These are phyloP conservation scores for Pseudogymnoascus sp. DNA, from an alignment of 2,329 filamentous ascomycete species.

Conservation along the genomic window DNA sequence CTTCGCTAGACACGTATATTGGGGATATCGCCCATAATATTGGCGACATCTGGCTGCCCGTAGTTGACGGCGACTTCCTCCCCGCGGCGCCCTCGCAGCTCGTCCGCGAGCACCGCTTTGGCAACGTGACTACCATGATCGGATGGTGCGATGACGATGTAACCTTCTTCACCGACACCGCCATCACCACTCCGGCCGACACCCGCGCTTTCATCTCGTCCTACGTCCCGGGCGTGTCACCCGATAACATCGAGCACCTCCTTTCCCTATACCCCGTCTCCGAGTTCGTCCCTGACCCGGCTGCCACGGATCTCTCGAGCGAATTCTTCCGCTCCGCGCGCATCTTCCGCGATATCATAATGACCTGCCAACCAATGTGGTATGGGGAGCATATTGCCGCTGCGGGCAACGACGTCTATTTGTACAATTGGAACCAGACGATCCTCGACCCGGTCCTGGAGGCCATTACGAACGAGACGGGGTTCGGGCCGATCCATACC, in stretches of 20 bases:
- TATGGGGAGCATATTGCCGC: slow-evolving; percentile 35
- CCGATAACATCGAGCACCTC: slow-evolving; percentile 36
- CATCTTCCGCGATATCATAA: slow-evolving; percentile 44
- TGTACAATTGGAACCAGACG: slow-evolving; percentile 47
- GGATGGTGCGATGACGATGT: slow-evolving; percentile 15
- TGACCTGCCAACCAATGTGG: slow-evolving; percentile 39
- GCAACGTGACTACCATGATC: slow-evolving; percentile 14
- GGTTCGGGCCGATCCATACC: slow-evolving; percentile 41
- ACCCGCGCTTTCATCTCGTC: slow-evolving; percentile 21
- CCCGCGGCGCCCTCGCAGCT: slow-evolving; percentile 10
- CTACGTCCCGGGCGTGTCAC: slow-evolving; percentile 17
- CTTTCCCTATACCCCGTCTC: slow-evolving; percentile 42
- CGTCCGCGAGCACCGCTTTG: slow-evolving; percentile 12
- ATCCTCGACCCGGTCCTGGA: slow-evolving; percentile 39
- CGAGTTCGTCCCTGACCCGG: slow-evolving; percentile 35
- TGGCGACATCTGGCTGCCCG: slow-evolving; percentile 41
- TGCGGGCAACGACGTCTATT: slow-evolving; percentile 35
- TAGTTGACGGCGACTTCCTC: slow-evolving; percentile 15
- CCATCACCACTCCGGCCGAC: slow-evolving; percentile 27
- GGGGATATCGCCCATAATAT: slow-evolving; percentile 37
- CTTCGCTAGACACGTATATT: slow-evolving; percentile 36
- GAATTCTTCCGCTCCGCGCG: slow-evolving; percentile 43
- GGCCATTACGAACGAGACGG: slow-evolving; percentile 26
- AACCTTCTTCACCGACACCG: neutral
- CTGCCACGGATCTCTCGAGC: slow-evolving; percentile 32